phyloP scores from a whole-genome alignment of 148 eudicot genomes.

The Rhododendron williamsianum region DNA sequence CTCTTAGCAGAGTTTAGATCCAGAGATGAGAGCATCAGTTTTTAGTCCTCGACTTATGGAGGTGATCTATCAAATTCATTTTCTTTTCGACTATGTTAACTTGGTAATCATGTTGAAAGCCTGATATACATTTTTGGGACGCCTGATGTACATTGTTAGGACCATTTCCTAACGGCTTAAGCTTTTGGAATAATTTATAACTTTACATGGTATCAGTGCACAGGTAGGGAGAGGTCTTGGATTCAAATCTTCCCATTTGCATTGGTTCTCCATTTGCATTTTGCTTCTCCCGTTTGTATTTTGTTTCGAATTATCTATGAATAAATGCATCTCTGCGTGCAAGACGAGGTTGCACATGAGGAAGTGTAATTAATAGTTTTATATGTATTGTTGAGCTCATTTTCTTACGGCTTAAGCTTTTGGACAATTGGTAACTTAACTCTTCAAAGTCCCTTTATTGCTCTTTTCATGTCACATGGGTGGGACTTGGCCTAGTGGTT shows the following conservation, averaged over 20 bases:
- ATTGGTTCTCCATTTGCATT: too few species aligned
- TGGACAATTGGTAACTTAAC: too few species aligned
- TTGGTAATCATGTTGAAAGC: not conserved
- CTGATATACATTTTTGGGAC: not conserved
- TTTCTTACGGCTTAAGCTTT: too few species aligned
- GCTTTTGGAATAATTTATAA: not conserved
- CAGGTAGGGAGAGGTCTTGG: not conserved
- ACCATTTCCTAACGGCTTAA: not conserved
- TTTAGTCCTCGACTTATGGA: conserved; percentile 99
- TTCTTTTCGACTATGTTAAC: not conserved
- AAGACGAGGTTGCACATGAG: too few species aligned
- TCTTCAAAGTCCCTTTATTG: too few species aligned
- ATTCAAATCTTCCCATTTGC: not conserved
- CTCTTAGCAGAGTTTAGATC: conserved; percentile 78
- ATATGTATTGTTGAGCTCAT: too few species aligned
- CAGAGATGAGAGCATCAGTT: conserved; percentile 63
- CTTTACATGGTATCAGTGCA: not conserved
- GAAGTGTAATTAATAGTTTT: too few species aligned
- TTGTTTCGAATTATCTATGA: too few species aligned
- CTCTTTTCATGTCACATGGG: too few species aligned
- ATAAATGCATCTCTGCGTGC: too few species aligned
- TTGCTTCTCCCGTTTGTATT: too few species aligned
- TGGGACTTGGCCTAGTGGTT: too few species aligned
- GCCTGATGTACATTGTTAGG: not conserved
- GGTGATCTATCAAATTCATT: conserved; percentile 33